Base-by-base conservation (phyloP, 768 basidiomycete species). In the Sporobolomyces roseus region DNA sequence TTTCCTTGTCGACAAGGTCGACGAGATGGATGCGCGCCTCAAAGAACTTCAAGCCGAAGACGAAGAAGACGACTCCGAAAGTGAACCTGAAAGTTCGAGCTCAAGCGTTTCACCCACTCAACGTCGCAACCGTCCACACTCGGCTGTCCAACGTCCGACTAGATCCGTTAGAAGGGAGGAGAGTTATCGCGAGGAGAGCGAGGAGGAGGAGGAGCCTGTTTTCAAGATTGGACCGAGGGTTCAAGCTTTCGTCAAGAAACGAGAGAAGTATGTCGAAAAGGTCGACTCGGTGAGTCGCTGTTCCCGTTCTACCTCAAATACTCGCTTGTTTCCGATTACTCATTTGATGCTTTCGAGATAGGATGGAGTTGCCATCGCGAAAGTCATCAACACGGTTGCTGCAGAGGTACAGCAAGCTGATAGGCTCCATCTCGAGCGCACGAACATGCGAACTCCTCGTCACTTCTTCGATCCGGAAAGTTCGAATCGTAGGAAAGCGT, bases 201-300 rank as follows among this genome's bases (percentile, higher is more conserved):
- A 61, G 2, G 46, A 21, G 5, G 25, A 43, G 7, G 10, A 29
- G 2, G 23, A 21, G 4, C 27, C 9, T 23, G 29, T 61, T 7
- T 5, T 23, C 50, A 51, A 51, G 1, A 25, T 66, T 33, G 65
- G 61, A 17, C n/a, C 8, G 0, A 58, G 65, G 8, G 30, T 61
- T 0, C 36, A 46, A 32, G 51, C 50, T 1, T 33, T 52, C 23
- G 43, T 48, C 1, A 35, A 49, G 14, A 30, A 21, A 7, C 50
- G 50, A 9, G 10, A 51, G 25, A 5, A 7, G 7, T 29, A 29
- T 19, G 30, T 51, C 4, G 25, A 7, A 27, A 19, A 27, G 4
- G 30, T 51, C 19, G 14, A 25, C 6, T 8, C 14, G 8, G 50
- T 51, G 50, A 46, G 45, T 41, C 38, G 38, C 38, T 41, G 17